Evolutionary conservation across 495 filamentous ascomycete species (phyloP), one percentile per base, ranked within the genome.

Genomic region (Penicillium manginii): DNA sequence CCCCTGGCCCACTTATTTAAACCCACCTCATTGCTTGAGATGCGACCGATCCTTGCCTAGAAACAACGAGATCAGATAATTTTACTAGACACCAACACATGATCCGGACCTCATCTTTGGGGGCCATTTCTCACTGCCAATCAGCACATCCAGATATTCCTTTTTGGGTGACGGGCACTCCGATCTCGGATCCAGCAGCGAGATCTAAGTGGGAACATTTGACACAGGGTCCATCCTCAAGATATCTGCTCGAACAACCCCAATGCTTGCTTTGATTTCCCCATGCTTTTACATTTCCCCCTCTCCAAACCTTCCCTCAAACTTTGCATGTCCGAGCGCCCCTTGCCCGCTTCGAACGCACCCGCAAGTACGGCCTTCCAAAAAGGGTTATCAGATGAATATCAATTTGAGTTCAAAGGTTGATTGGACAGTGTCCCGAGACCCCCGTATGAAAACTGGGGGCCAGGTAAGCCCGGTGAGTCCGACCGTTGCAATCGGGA

Each of bases 321-420:
- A 18, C 10, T 43, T 43, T 2, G 12, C 19, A 17, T 43, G 40
- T 26, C 45, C 45, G 45, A 47, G 3, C 45, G 45, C 14, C 43
- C 45, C 45, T 29, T 22, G 45, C 10, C 45, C 45, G 3, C 45
- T 47, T 47, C 45, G 45, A 19, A 19, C 11, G n/a, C 21, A 23
- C 18, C 45, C 45, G 45, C 22, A 47, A 29, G 26, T 47, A 10
- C 18, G 21, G 4, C 9, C 21, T 47, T 47, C 45, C 45, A 10
- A n/a, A 47, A 47, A 47, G 45, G 45, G 45, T 23, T 47, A 47
- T 47, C 45, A 47, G 45, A 47, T 47, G 45, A 22, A 47, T 26
- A 47, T 47, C 45, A 47, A 47, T 14, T 4, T 12, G 9, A 14
- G 10, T 23, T 10, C 9, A 12, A 47, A 12, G 19, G 19, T 2